phyloP scores from a whole-genome alignment of 1,284 basidiomycete species.

The Ceratobasidium sp. region DNA sequence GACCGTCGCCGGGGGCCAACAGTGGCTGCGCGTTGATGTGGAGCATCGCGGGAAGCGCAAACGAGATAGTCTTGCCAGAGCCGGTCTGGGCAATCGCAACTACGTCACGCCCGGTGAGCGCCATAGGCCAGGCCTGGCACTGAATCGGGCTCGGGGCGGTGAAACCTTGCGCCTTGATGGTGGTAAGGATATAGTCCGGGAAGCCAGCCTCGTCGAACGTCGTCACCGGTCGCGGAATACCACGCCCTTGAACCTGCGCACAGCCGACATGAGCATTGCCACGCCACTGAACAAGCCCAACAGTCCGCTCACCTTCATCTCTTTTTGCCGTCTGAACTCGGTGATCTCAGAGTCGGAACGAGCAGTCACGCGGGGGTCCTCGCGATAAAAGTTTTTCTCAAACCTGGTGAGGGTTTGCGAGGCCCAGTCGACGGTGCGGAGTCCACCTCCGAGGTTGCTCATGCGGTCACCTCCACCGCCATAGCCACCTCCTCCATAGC shows the following conservation, averaged over 20 bases:
- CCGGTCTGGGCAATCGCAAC: slow-evolving; percentile 98
- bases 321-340: slow-evolving; percentile 85
- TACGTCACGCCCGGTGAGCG: slow-evolving; percentile 90
- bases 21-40: slow-evolving; percentile 99
- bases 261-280: slow-evolving; percentile 1
- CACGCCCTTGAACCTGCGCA: slow-evolving; percentile 83
- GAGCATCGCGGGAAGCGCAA: slow-evolving; percentile 98
- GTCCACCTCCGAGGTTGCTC: slow-evolving; percentile 83
- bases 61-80: slow-evolving; percentile 97
- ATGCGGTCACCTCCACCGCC: slow-evolving; percentile 77
- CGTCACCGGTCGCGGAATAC: slow-evolving; percentile 89
- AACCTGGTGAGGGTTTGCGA: slow-evolving; percentile 79
- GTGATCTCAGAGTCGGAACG: slow-evolving; percentile 88
- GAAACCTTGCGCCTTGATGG: slow-evolving; percentile 95
- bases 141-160: slow-evolving; percentile 91
- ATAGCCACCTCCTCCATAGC: slow-evolving; percentile 67
- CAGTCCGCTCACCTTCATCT: slow-evolving; percentile 79
- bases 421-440: slow-evolving; percentile 89
- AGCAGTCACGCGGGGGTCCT: slow-evolving; percentile 85
- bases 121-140: slow-evolving; percentile 99
- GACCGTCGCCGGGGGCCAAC: slow-evolving; percentile 92
- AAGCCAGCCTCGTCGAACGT: slow-evolving; percentile 95
- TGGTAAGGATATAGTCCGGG: slow-evolving; percentile 94
- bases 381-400: slow-evolving; percentile 97
- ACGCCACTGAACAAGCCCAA: not conserved